Conservation (phyloP, 2,329 filamentous ascomycete genomes). For the Graphilbum fragrans region DNA sequence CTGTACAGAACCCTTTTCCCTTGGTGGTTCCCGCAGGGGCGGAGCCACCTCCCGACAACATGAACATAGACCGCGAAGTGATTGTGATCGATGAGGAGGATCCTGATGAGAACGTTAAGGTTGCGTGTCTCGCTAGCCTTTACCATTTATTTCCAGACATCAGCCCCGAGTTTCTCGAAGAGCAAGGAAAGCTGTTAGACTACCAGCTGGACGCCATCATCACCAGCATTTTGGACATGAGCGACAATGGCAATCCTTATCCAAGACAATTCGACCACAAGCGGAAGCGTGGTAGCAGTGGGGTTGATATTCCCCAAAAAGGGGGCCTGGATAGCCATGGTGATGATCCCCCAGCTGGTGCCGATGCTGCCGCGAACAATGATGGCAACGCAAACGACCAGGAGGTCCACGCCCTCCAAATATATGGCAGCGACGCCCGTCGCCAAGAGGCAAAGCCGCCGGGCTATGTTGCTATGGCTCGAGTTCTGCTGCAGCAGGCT, state of each 20-base stretch:
- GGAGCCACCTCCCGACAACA: too few species aligned
- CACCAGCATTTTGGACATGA: slow-evolving; percentile 24
- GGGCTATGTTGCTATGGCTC: slow-evolving; percentile 11
- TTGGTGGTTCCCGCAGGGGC: too few species aligned
- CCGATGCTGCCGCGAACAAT: not conserved
- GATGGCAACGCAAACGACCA: not conserved
- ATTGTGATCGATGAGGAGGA: too few species aligned
- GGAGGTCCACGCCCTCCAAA: slow-evolving; percentile 10
- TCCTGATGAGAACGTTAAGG: too few species aligned
- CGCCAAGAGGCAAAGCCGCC: slow-evolving; percentile 4
- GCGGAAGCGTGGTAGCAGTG: slow-evolving; percentile 23
- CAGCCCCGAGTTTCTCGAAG: slow-evolving; percentile 23
- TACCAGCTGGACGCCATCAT: slow-evolving; percentile 22
- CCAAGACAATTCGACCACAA: slow-evolving; percentile 22
- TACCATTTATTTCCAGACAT: slow-evolving; percentile 38
- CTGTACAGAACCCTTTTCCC: too few species aligned
- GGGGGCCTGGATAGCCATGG: too few species aligned
- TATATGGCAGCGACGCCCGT: slow-evolving; percentile 13
- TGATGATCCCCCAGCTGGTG: not conserved
- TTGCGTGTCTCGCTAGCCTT: too few species aligned
- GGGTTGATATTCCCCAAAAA: too few species aligned
- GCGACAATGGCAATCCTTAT: slow-evolving; percentile 26
- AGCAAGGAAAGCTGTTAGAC: slow-evolving; percentile 13
- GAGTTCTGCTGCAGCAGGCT: slow-evolving; percentile 19
- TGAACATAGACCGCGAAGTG: too few species aligned